phyloP scores from a whole-genome alignment of 164 flowering plant species.

The Kalanchoe fedtschenkoi region DNA sequence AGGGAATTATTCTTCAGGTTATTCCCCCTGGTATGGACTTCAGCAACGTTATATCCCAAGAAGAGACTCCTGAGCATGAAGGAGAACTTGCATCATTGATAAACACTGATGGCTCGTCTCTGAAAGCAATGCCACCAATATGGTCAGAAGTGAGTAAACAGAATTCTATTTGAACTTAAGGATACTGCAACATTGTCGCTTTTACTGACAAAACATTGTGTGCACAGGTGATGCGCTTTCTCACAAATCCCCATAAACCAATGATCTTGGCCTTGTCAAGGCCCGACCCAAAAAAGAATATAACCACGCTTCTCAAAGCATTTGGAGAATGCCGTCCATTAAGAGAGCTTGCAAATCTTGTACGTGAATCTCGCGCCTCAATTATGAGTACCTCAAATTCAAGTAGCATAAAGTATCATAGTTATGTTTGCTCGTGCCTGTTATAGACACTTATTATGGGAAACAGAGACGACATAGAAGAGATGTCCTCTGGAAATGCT shows the following conservation, averaged over 20 bases:
- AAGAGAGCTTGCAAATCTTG: conserved; percentile 92
- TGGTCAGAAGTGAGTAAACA: conserved; percentile 69
- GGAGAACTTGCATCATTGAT: conserved; percentile 58
- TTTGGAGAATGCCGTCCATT: conserved; percentile 87
- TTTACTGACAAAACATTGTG: neutral
- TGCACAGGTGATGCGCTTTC: conserved; percentile 76
- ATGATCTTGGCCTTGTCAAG: conserved; percentile 88
- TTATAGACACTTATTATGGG: conserved; percentile 87
- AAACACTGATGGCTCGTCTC: conserved; percentile 58
- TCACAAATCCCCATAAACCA: conserved; percentile 93
- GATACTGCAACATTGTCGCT: neutral
- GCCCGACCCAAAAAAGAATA: conserved; percentile 91
- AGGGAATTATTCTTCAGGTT: conserved; percentile 34
- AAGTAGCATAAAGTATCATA: neutral
- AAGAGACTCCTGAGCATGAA: conserved; percentile 57
- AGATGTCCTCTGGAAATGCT: conserved; percentile 74
- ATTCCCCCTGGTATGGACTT: conserved; percentile 99
- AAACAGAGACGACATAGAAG: conserved; percentile 87
- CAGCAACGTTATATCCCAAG: conserved; percentile 65
- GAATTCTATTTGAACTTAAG: neutral
- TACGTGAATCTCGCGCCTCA: conserved; percentile 19
- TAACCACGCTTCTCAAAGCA: conserved; percentile 85
- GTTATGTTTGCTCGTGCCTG: conserved; percentile 3
- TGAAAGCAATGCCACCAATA: conserved; percentile 66
- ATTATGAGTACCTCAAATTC: neutral